Conservation (phyloP, 2,329 filamentous ascomycete species). For the Alternaria gansuensis region DNA sequence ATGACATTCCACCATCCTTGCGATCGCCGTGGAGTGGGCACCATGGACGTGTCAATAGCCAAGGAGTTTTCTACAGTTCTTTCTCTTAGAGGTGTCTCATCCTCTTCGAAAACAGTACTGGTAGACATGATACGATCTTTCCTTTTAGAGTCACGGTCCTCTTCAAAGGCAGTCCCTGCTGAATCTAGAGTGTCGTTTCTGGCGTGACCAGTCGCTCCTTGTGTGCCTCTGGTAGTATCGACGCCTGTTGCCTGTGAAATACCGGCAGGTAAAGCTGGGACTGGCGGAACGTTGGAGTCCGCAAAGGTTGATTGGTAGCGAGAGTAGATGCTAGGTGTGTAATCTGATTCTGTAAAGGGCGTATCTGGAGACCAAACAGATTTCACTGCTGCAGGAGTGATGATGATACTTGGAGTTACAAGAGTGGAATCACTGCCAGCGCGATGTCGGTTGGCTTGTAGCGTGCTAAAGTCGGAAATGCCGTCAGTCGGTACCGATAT, state of each 20-base stretch:
- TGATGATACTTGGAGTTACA: constrained; percentile 61
- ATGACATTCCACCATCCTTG: constrained; percentile 82
- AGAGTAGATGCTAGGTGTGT: constrained; percentile 70
- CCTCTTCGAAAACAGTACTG: constrained; percentile 75
- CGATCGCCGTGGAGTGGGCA: constrained; percentile 66
- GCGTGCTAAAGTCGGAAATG: constrained; percentile 53
- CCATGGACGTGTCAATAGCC: constrained; percentile 48
- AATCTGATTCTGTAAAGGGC: constrained; percentile 66
- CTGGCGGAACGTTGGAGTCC: constrained; percentile 62
- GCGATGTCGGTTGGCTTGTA: constrained; percentile 45
- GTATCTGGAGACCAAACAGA: constrained; percentile 68
- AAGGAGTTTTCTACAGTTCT: constrained; percentile 45
- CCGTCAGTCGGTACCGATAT: constrained; percentile 69
- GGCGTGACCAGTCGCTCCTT: constrained; percentile 26
- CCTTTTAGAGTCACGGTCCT: constrained; percentile 58
- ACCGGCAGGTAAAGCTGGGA: constrained; percentile 46
- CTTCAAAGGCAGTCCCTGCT: constrained; percentile 55
- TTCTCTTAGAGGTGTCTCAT: constrained; percentile 56
- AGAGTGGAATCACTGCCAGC: constrained; percentile 51
- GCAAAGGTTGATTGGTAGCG: constrained; percentile 57
- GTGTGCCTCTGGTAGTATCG: background rate
- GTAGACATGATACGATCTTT: constrained; percentile 62
- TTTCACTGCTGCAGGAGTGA: constrained; percentile 62
- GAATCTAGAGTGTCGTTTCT: constrained; percentile 50
- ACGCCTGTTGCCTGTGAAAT: constrained; percentile 25